Conservation (phyloP, 75 land plant genomes). For the Adiantum capillusveneris region DNA sequence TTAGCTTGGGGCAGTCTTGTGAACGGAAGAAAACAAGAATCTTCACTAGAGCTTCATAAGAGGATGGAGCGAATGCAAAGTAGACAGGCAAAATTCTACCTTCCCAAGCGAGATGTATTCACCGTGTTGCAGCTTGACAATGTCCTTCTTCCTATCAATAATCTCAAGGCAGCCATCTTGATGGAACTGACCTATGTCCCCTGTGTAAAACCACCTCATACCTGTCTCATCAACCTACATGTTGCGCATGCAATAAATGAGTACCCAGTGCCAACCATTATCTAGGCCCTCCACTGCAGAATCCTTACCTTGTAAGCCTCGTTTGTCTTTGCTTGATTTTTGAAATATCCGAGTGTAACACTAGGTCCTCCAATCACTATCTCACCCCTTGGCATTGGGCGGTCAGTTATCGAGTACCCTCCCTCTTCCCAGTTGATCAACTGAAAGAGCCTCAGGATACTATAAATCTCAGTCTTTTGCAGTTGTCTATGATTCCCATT, state of each 20-base stretch:
- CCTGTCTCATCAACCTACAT: too few relatives aligned
- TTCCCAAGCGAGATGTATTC: conserved; percentile 85
- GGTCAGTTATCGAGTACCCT: conserved; percentile 56
- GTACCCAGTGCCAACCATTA: too few relatives aligned
- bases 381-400: conserved; percentile 91
- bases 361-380: conserved; percentile 81
- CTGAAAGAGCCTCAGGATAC: conserved; percentile 30
- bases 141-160: conserved; percentile 84
- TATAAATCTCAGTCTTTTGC: too few relatives aligned
- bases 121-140: conserved; percentile 87
- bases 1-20: too few relatives aligned
- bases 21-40: too few relatives aligned
- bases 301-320: conserved; percentile 87
- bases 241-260: too few relatives aligned
- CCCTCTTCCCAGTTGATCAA: conserved; percentile 81
- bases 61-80: too few relatives aligned
- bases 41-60: too few relatives aligned
- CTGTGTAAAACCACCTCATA: conserved; percentile 83
- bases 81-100: too few relatives aligned
- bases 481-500: too few relatives aligned
- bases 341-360: conserved; percentile 79
- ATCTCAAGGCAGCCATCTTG: conserved; percentile 86
- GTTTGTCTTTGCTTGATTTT: conserved; percentile 70
- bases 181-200: conserved; percentile 78
- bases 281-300: too few relatives aligned